A percentile compares a stretch with the other conserved stretches of the same genome.
Evolutionary conservation across 305 asterid species (phyloP).

Genomic region (Solanum hybrid): DNA sequence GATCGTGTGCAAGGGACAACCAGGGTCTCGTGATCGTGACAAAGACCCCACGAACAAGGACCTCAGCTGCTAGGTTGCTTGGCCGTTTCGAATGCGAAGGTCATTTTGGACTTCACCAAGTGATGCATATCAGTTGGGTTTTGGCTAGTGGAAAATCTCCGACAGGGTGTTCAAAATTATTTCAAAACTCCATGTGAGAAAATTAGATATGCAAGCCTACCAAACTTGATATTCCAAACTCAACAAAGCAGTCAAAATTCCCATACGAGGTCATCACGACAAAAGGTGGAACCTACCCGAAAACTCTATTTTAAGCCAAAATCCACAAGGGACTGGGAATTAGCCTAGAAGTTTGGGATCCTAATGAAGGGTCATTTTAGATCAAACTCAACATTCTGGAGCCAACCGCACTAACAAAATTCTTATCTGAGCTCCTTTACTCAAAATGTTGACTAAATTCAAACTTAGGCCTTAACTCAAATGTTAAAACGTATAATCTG

Average conservation of each 20-base stretch:
- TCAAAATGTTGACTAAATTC: no score
- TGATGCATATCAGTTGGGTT: not conserved
- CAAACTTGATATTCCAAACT: not conserved
- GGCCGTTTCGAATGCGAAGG: not conserved
- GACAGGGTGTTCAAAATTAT: not conserved
- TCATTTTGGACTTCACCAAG: not conserved
- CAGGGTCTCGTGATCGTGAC: no score
- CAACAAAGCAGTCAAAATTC: not conserved
- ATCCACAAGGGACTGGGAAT: not conserved
- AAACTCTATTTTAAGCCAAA: not conserved
- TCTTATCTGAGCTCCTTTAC: no score
- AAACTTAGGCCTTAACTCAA: no score
- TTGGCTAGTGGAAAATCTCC: not conserved
- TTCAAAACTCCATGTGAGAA: not conserved
- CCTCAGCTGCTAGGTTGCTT: not conserved
- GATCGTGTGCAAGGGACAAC: no score
- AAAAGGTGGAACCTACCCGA: not conserved
- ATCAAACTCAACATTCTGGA: no score
- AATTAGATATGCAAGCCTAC: not conserved
- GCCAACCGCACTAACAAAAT: no score
- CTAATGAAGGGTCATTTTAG: not conserved
- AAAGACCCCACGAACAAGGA: not conserved
- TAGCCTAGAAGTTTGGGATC: not conserved
- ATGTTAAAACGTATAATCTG: no score
- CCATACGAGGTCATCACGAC: not conserved